Evolutionary conservation across 2,329 filamentous ascomycete species (phyloP).

Genomic region (Diaporthe citri): DNA sequence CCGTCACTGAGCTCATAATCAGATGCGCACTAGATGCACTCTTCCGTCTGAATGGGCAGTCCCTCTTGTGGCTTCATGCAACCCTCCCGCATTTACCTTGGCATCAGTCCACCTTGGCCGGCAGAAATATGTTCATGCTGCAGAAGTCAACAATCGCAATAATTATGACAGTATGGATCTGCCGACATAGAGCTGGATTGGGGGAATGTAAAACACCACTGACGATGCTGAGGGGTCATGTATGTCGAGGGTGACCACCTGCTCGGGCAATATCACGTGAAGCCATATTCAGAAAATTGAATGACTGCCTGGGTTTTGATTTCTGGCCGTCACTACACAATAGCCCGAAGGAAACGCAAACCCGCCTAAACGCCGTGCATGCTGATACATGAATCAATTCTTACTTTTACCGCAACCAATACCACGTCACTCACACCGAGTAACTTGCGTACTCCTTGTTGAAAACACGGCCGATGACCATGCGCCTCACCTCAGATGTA

Average conservation of each 20-base stretch:
- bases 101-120: neutral
- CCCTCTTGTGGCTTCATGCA: neutral
- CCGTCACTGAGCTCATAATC: neutral
- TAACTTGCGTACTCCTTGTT: conserved; percentile 80
- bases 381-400: conserved; percentile 17
- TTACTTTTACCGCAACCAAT: neutral
- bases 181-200: neutral
- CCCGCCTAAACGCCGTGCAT: conserved; percentile 18
- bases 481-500: conserved; percentile 91
- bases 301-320: neutral
- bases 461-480: conserved; percentile 93
- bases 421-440: conserved; percentile 41
- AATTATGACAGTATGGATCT: neutral
- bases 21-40: neutral
- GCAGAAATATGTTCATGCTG: neutral
- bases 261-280: neutral
- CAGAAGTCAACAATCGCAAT: neutral
- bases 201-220: neutral
- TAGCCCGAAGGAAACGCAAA: neutral
- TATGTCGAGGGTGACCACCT: no score
- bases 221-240: neutral
- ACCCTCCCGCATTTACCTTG: neutral
- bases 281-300: neutral
- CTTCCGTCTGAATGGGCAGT: neutral
- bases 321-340: neutral